Base-by-base conservation (phyloP, 1,139 yeast species). In the Candida tropicalis region DNA sequence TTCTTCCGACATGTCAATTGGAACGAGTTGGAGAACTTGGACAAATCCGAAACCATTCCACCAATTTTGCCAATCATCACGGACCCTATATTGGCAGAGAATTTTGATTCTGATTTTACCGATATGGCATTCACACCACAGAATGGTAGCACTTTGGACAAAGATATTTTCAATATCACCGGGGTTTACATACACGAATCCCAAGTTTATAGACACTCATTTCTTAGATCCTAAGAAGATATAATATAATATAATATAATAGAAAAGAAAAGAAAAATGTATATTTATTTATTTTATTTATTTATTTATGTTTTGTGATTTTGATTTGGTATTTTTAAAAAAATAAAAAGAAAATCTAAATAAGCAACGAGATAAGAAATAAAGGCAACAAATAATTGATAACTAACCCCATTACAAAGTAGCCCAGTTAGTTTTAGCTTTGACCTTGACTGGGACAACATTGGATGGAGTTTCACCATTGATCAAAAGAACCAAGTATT, bases 11-110 rank as follows among this genome's bases (percentile, higher is more conserved):
- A 82, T 53, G 70, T 90, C 27, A 75, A 87, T 57, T 93, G 98
- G 97, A 62, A 69, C n/a, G 72, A 73, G 37, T 69, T 91, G 43
- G 80, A 86, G 28, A 63, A 63, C 28, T 63, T 67, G 42, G 63
- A 62, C 2, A 59, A 77, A 5, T 16, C 8, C 5, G 60, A 56
- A n/a, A 42, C 54, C 3, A 49, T 68, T 25, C 97, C 98, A 1
- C 98, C 99, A 0, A 89, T 93, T 39, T 72, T 82, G 25, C 98
- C 98, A 0, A 67, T 86, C 10, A 85, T 91, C 40, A 87, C 97
- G 0, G 87, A 90, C 56, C 91, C 95, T 11, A 81, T 77, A 26
- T 66, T 88, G 51, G 99, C 99, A 0, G 98, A 93, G 61, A 93
- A 93, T 60, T 93, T 93, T 60, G 95, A 93, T 55, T 66, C 76